A percentile compares a stretch with the other conserved stretches of the same genome.
Conservation (phyloP, 148 eudicot genomes). For the Polygonum aviculare region DNA sequence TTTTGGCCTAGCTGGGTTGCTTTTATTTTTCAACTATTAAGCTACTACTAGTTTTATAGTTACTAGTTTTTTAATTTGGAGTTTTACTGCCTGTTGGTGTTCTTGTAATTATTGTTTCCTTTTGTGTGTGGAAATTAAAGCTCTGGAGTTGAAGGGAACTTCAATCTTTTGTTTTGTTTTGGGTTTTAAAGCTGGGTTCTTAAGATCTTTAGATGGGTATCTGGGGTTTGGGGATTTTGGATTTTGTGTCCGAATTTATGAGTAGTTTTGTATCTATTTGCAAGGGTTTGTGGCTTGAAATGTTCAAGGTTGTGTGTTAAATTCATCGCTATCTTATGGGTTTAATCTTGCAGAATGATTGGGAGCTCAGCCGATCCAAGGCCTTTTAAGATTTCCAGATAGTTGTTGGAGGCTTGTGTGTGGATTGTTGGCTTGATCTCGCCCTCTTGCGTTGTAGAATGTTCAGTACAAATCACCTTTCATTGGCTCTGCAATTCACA, state of each 20-base stretch:
- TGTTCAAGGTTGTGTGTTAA: neutral
- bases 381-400: conserved; percentile 10
- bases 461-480: conserved; percentile 20
- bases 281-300: neutral
- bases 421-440: conserved; percentile 19
- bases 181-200: neutral
- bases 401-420: neutral
- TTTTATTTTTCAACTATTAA: neutral
- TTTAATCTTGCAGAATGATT: conserved; percentile 27
- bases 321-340: conserved; percentile 8
- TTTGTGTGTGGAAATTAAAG: neutral
- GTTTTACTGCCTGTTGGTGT: neutral
- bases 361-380: conserved; percentile 21
- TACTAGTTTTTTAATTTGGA: neutral
- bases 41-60: neutral
- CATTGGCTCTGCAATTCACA: conserved; percentile 24
- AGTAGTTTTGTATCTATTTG: neutral
- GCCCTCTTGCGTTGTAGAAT: conserved; percentile 33
- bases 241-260: neutral
- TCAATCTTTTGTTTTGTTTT: neutral
- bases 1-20: neutral
- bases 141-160: neutral
- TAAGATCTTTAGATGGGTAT: conserved; percentile 5
- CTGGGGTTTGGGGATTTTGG: conserved; percentile 9
- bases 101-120: neutral